Conservation (phyloP, 2,329 filamentous ascomycete species). For the Cryphonectria naterciae region DNA sequence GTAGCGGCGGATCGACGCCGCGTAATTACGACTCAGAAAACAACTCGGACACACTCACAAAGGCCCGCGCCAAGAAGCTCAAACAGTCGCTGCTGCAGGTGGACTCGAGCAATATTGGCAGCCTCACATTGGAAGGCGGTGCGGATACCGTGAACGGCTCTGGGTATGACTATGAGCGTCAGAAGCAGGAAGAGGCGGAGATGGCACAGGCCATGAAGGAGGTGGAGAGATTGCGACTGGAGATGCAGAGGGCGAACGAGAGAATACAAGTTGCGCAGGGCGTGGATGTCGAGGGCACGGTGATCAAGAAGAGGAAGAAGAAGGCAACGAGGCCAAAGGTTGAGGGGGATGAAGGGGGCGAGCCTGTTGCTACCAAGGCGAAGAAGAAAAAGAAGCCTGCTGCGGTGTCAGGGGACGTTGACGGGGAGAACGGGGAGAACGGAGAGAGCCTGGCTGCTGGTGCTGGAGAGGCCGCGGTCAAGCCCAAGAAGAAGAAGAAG, state of each 20-base stretch:
- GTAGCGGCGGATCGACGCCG: constrained; percentile 52
- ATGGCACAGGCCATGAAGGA: constrained; percentile 88
- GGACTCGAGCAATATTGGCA: constrained; percentile 80
- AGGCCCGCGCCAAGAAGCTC: constrained; percentile 52
- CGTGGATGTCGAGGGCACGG: constrained; percentile 66
- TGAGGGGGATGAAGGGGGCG: constrained; percentile 28
- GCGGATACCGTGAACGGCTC: constrained; percentile 43
- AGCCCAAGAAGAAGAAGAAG: constrained; percentile 39
- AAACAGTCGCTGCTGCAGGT: constrained; percentile 77
- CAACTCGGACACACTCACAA: constrained; percentile 52
- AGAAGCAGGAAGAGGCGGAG: constrained; percentile 79
- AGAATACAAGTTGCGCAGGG: constrained; percentile 72
- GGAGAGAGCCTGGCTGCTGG: constrained; percentile 16
- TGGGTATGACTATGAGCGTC: constrained; percentile 63
- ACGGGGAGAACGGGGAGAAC: constrained; percentile 25
- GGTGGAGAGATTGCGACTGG: constrained; percentile 81
- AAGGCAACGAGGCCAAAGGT: constrained; percentile 54
- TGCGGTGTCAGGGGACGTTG: constrained; percentile 18
- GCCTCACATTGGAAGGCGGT: constrained; percentile 64
- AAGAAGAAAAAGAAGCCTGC: constrained; percentile 54
- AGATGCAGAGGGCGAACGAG: constrained; percentile 86
- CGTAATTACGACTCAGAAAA: constrained; percentile 60
- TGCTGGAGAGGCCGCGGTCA: constrained; percentile 29
- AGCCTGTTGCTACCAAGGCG: constrained; percentile 46
- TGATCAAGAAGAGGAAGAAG: constrained; percentile 71